phyloP scores from a whole-genome alignment of 441 rosid genomes.

The Adansonia gregorii region DNA sequence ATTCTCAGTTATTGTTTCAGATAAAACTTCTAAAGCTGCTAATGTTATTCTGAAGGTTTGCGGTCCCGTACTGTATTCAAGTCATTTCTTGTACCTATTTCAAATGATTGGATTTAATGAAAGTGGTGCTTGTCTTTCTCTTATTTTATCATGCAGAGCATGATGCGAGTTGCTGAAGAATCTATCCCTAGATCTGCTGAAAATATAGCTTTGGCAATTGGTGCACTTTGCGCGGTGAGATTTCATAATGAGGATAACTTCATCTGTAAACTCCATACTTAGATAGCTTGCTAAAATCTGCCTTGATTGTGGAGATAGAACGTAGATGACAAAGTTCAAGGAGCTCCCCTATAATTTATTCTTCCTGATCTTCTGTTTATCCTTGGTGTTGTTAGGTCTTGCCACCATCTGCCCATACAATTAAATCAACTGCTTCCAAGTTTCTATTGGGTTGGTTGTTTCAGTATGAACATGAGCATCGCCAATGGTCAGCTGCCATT shows the following conservation, averaged over 20 bases:
- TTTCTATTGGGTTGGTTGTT: slow-evolving; percentile 80
- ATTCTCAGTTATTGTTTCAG: slow-evolving; percentile 44
- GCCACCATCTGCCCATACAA: slow-evolving; percentile 82
- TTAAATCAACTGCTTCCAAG: slow-evolving; percentile 77
- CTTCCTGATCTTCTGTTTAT: slow-evolving; percentile 25
- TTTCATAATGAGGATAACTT: slow-evolving; percentile 24
- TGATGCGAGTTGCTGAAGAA: slow-evolving; percentile 69
- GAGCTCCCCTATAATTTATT: slow-evolving; percentile 3
- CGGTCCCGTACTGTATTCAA: slow-evolving; percentile 4
- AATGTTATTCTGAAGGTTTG: slow-evolving; percentile 83
- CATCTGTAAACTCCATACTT: slow-evolving; percentile 28
- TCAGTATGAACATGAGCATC: slow-evolving; percentile 86
- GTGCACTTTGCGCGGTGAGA: slow-evolving; percentile 81
- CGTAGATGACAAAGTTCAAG: neutral
- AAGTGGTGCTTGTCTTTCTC: slow-evolving; percentile 20
- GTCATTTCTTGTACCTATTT: slow-evolving; percentile 19
- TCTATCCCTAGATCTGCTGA: slow-evolving; percentile 87
- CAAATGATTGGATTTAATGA: slow-evolving; percentile 12
- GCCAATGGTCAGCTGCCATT: slow-evolving; percentile 95
- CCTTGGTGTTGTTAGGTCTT: slow-evolving; percentile 57
- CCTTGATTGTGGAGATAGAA: neutral
- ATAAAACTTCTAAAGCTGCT: slow-evolving; percentile 80
- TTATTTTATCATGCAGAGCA: slow-evolving; percentile 50
- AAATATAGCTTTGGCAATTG: slow-evolving; percentile 81
- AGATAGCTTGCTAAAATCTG: neutral